Evolutionary conservation across 2,329 filamentous ascomycete genomes (phyloP), one percentile per base, ranked within the genome.

Genomic region (Aureobasidium sp.): DNA sequence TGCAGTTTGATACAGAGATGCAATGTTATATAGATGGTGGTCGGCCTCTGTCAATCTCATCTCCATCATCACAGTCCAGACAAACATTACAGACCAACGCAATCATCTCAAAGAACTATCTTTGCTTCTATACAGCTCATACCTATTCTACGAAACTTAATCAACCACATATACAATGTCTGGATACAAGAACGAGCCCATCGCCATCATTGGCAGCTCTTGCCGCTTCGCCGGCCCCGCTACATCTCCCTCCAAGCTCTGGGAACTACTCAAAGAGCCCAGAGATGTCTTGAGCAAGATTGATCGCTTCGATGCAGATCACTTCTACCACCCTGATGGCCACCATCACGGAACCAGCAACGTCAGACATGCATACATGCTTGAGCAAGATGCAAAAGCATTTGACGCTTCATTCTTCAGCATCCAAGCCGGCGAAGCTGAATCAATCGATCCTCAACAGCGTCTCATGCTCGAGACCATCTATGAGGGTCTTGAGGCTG

Each of bases 191-290:
- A 55, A 56, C 59, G 65, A 70, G 52, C 74, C 76, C 44, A 77
- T 80, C 27, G 79, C 78, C 27, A 70, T 81, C 15, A 68, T 81
- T 11, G 77, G 78, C 29, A 77, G 62, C 51, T 75, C 71, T 1
- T 79, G 79, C 34, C 71, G 79, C 0, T 76, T 80, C 25, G 77
- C 79, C 0, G 78, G 77, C 0, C 67, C 67, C 39, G 70, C 70
- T 39, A 68, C 66, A 36, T 70, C 69, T 12, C 55, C 63, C 5
- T 61, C 62, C 20, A 63, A 65, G 48, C 52, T 65, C 7, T 65
- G 64, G 64, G 49, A 62, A 2, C 37, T 65, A 3, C 52, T 65
- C n/a, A 20, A 37, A 15, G 45, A 65, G 8, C 62, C 62, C 8
- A 37, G 20, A 8, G 67, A 68, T 61, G 52, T 66, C 25, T 44